Base-by-base conservation (phyloP, 75 land plant species). In the Gnetum montanum region DNA sequence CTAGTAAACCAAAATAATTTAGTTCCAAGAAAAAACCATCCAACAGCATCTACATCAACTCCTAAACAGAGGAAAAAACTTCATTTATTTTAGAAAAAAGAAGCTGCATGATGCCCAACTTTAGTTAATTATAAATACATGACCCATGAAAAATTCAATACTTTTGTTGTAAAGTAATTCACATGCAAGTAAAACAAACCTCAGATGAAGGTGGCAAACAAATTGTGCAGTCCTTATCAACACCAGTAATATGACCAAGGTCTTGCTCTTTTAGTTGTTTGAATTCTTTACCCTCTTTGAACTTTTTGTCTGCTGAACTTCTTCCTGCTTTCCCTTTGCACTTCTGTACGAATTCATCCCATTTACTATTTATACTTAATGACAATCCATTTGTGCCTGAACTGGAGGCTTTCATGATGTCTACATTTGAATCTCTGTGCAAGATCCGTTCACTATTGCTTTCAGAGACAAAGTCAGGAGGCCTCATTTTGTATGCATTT, bases 401-500 rank as follows among this genome's bases (percentile, higher is more conserved):
- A 31, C 24, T 52, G 8, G 16, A 6, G 35, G 3, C 33, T 6
- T 31, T 4, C 16, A 30, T 18, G 18, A 31, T 36, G 33, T 52
- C 11, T 8, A 18, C 33, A 33, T 52, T 52, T 19, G 35, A 6
- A 28, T 16, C 22, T 19, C 12, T 19, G 6, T 52, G 11, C 8
- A 3, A 8, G 19, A 31, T 24, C 18, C 35, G 33, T 12, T 10
- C 55, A 10, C 10, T 16, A 12, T 64, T 59, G 15, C 34, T 61
- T 30, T 38, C 50, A 13, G 59, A 20, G 38, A 78, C 34, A 15
- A 63, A 61, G 57, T 49, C 59, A 50, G 20, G 10, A 31, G 78
- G 33, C 35, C 60, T 73, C 52, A 84, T 79, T 18, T 66, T 70
- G 57, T 90, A 90, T 19, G 72, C 67, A 25, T 76, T 68, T 59